Percentiles rank a stretch among this genome's conserved stretches.
Conservation (phyloP, 108 stramenopile species). For the Pseudonitzschia pungens region DNA sequence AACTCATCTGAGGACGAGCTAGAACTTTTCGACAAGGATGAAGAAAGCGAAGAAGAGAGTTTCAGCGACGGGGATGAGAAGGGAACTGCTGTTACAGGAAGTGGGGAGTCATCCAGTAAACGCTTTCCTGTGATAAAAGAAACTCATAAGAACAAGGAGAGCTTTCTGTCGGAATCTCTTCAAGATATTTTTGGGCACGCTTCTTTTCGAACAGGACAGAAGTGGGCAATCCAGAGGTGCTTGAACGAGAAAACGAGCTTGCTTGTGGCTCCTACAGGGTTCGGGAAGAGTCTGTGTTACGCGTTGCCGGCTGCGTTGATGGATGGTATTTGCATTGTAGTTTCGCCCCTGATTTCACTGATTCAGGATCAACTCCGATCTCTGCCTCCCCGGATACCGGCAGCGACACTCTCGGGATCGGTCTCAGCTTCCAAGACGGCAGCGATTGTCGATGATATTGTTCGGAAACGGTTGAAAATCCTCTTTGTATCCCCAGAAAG, state of each 20-base stretch:
- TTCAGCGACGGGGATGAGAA: constrained; percentile 19
- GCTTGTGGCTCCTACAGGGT: constrained; percentile 96
- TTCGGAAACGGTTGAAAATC: constrained; percentile 74
- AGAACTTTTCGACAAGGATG: constrained; percentile 31
- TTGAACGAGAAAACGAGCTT: constrained; percentile 69
- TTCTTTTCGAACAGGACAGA: constrained; percentile 84
- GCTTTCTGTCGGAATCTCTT: constrained; percentile 36
- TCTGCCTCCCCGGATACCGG: constrained; percentile 83
- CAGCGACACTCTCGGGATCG: constrained; percentile 80
- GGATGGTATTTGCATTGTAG: constrained; percentile 92
- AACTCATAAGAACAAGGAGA: not conserved
- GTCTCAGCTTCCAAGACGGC: constrained; percentile 68
- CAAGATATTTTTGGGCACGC: constrained; percentile 64
- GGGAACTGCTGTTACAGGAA: not conserved
- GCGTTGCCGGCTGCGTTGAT: constrained; percentile 90
- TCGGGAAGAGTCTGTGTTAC: constrained; percentile 96
- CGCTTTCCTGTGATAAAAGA: not conserved
- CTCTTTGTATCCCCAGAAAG: constrained; percentile 93
- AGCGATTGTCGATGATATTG: constrained; percentile 79
- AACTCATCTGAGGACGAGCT: constrained; percentile 51
- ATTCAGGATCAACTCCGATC: constrained; percentile 93
- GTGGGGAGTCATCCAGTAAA: not conserved
- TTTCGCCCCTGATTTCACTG: constrained; percentile 94
- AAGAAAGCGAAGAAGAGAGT: constrained; percentile 16
- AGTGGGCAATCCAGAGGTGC: constrained; percentile 88